Base-by-base conservation (phyloP, 495 filamentous ascomycete species). In the Mytilinidion resinicola region DNA sequence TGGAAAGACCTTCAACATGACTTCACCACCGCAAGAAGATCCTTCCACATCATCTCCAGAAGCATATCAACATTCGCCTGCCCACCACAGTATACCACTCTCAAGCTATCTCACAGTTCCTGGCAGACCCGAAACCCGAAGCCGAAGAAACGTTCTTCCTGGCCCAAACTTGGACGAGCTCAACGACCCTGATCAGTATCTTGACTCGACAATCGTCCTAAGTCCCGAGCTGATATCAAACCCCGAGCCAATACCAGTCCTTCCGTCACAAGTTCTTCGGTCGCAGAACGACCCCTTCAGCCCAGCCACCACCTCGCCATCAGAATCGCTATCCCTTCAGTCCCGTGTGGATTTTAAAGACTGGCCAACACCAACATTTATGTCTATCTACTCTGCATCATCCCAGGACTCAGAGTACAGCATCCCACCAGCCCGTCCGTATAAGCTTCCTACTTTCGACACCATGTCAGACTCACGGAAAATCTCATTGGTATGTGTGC, bases 391-490 rank as follows among this genome's bases (percentile, higher is more conserved):
- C 42, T 62, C 59, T 4, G 33, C 59, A 5, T 41, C 54, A 11
- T 62, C 63, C 25, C 34, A 42, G 0, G 48, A 57, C 5, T 59
- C 63, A 14, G 63, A 63, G 37, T 66, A 62, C 51, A 66, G 63
- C 63, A 66, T 57, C 48, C 63, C 63, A n/a, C 63, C 63, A 20
- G 59, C 63, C 25, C 54, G 63, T 30, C 12, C 35, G 1, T 67
- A 67, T 41, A 41, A 41, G 4, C 37, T 64, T n/a, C 64, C 64
- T 19, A 57, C 64, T 5, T 67, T 63, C 20, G 56, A 51, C 21
- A 61, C 38, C 38, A 67, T 67, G 64, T 55, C 60, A 9, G 33
- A 30, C 12, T 57, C 48, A 30, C 48, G 48, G 7, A 66, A 51
- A 25, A 53, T 60, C 30, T 37, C 62, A 5, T 9, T 50, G 20